Base-by-base conservation (phyloP, 2,329 filamentous ascomycete genomes). In the Arthroderma sp. region DNA sequence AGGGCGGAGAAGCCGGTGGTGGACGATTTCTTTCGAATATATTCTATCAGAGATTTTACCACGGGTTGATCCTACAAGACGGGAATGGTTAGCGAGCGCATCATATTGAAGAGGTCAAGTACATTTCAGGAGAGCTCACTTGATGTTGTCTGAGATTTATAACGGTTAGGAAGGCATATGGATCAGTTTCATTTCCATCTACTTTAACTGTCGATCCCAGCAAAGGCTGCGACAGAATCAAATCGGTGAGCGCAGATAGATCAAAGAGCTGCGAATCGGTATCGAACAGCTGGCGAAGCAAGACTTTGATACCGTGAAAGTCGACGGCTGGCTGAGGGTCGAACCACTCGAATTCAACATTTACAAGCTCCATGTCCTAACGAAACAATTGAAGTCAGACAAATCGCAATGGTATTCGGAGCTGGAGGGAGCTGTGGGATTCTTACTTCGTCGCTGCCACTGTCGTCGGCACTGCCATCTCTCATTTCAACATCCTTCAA, bases 321-420 rank as follows among this genome's bases (percentile, higher is more conserved):
- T 98, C 91, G 55, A 94, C 75, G 5, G 83, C 78, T 1, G 84
- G 74, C 55, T 91, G 82, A 50, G 89, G 94, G 66, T 95, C 93
- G 70, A 96, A 98, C 84, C 87, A 96, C 69, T 98, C 91, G 58
- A 98, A 98, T 53, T 96, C 89, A 47, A 96, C 87, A 60, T 96
- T 82, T 52, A 98, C 79, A 62, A 89, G 83, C 60, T 94, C 84
- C 58, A 87, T 83, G 57, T 94, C 85, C 85, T 94, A 47, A 15
- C 30, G 34, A 30, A 40, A 30, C 29, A 34, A 40, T 42, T 33
- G 47, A 32, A 36, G 11, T 10, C 40, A 45, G 42, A 40, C 47
- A n/a, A 36, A 38, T 34, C 52, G 47, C 51, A 46, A 33, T 38
- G 38, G 28, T 45, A 28, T 45, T 30, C 30, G 32, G 29, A 36